Base-by-base conservation (phyloP, 768 basidiomycete species). In the Neoboletus magnificus region DNA sequence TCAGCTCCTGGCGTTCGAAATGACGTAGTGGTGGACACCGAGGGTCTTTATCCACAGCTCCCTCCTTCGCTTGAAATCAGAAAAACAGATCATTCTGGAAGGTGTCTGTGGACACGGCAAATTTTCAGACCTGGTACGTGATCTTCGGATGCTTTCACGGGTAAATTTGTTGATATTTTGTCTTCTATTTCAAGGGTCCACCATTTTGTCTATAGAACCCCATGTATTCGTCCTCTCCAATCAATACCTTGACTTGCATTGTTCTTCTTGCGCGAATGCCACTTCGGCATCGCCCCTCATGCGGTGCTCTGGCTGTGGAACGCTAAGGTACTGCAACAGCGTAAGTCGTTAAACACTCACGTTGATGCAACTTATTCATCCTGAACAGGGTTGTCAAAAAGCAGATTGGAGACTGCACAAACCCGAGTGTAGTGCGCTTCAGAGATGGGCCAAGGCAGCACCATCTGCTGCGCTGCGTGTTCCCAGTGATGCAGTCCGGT, bases 401-500 rank as follows among this genome's bases (percentile, higher is more conserved):
- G 66, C 69, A 29, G 92, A 91, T 61, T 93, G 92, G 93, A 22
- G 64, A 0, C 35, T 80, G 3, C 95, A 97, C 70, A 90, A 86
- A 69, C 68, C 71, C 1, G 95, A 98, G 77, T 98, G 96, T 64
- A 54, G 58, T 6, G 86, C 91, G 0, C 72, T 95, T 10, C 78
- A 77, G 52, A 73, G 71, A 50, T 87, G 85, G 87, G 74, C 74
- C 1, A 67, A 76, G 29, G 62, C 74, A 16, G 82, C 82, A 6
- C 79, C 81, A 2, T 80, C 80, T 3, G 55, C 70, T 13, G 76
- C 78, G 11, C 57, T 77, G 5, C 57, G 78, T 5, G 63, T 87
- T 18, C 91, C 93, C 0, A 84, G 79, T 32, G 93, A 96, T 55
- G 89, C 88, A 1, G 78, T 96, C 11, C 74, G 95, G 48, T 88